phyloP scores from a whole-genome alignment of 2,329 filamentous ascomycete genomes.

The Sporothrix curviconia region DNA sequence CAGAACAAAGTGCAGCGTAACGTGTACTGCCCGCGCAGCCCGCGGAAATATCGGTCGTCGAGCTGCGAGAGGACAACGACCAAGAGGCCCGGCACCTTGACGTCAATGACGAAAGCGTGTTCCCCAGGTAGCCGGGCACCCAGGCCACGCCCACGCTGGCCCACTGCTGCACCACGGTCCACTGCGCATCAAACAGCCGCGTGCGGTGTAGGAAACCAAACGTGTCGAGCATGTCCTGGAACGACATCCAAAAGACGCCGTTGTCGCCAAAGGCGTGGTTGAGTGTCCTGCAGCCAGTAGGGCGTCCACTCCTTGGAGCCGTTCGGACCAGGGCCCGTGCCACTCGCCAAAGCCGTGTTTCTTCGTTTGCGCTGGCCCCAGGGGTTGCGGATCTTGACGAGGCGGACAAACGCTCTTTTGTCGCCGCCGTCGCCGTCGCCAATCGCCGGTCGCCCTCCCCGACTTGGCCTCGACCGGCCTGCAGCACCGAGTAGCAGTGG shows the following conservation, averaged over 20 bases:
- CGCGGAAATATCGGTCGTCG: slow-evolving; percentile 39
- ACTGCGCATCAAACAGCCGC: slow-evolving; percentile 39
- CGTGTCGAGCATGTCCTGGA: slow-evolving; percentile 37
- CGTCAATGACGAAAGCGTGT: slow-evolving; percentile 38
- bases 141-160: slow-evolving; percentile 37
- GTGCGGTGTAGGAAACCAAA: slow-evolving; percentile 41
- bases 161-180: slow-evolving; percentile 42
- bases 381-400: slow-evolving; percentile 53
- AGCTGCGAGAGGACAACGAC: slow-evolving; percentile 41
- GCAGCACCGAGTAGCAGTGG: slow-evolving; percentile 47
- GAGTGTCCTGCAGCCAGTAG: slow-evolving; percentile 62
- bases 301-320: slow-evolving; percentile 68
- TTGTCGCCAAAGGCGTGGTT: slow-evolving; percentile 63
- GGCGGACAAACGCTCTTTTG: slow-evolving; percentile 29
- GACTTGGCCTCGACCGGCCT: slow-evolving; percentile 38
- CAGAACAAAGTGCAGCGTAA: slow-evolving; percentile 35
- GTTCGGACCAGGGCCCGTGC: slow-evolving; percentile 68
- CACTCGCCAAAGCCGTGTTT: slow-evolving; percentile 44
- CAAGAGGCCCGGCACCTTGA: slow-evolving; percentile 35
- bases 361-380: slow-evolving; percentile 56
- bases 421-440: slow-evolving; percentile 32
- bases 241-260: slow-evolving; percentile 47
- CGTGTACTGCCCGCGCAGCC: slow-evolving; percentile 40
- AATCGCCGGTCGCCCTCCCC: too few relatives aligned
- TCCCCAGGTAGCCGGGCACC: slow-evolving; percentile 39